Evolutionary conservation across 768 basidiomycete genomes (phyloP), one percentile per base, ranked within the genome.

Genomic region (Cystofilobasidium ferigula): DNA sequence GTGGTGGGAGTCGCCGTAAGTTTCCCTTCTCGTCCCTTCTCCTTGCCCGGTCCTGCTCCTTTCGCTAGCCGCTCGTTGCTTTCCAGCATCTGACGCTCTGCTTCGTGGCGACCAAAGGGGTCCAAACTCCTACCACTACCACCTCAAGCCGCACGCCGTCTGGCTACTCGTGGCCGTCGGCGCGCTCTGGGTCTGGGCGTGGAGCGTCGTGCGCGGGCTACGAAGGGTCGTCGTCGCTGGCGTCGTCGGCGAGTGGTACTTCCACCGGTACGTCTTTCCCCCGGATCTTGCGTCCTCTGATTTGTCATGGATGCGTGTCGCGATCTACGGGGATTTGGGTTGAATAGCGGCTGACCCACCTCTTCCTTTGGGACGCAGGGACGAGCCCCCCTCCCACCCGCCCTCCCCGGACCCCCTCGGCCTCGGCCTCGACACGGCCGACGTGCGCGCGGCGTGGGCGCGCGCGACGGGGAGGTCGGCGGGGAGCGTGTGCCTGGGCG

Each of bases 181-280:
- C 6, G 73, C 76, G 1, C 74, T 84, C 0, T 86, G 85, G 84
- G 74, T 85, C n/a, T 86, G 85, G 85, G 84, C 81, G 24, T 85
- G 86, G 82, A 82, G 81, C 13, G 85, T 95, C 8, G 84, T 87
- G 24, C 81, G 90, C 45, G 91, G 91, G 1, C 73, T 89, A 1
- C 76, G 91, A 51, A 80, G 89, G 9, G 87, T 86, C 62, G 82
- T 85, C 2, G 83, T 85, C 64, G 85, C 89, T 0, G 86, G 85
- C 35, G 88, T 92, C 5, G 82, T 97, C 38, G 92, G 90, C 1
- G 85, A 86, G 53, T 97, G 92, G 92, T 95, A 94, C 74, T 94
- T 89, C 76, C 74, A 82, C 34, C 79, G 83, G 82, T 85, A 71
- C 72, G 83, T 74, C 0, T 22, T 35, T 34, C n/a, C 47, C 45